These are phyloP conservation scores for Colletotrichum sp. DNA, from an alignment of 2,329 filamentous ascomycete species.

Conservation along the genomic window DNA sequence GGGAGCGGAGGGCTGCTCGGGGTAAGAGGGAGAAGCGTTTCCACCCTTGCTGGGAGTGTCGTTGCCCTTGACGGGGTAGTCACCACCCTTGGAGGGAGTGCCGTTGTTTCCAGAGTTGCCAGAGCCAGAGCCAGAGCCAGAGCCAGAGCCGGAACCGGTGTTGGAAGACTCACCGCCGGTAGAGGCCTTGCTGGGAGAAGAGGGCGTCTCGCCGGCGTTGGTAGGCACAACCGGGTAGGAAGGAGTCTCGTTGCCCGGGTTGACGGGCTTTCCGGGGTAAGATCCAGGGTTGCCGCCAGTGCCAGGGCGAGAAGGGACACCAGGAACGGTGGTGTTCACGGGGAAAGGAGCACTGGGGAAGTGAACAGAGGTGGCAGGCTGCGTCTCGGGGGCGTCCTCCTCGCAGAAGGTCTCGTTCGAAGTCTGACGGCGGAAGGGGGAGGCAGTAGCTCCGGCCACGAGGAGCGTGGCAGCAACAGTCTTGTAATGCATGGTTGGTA, in stretches of 20 bases:
- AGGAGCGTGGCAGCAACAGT: conserved; percentile 14
- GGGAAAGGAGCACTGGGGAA: background rate
- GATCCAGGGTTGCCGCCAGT: background rate
- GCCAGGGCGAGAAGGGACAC: conserved; percentile 2
- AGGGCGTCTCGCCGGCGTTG: background rate
- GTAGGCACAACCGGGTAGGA: background rate
- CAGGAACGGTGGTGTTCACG: conserved; percentile 11
- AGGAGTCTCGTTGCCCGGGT: background rate
- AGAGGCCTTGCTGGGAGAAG: background rate
- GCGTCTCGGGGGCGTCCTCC: background rate
- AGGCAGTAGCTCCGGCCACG: conserved; percentile 18
- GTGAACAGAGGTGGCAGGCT: background rate
- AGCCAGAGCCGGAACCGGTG: background rate
- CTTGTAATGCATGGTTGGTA: conserved; percentile 15
- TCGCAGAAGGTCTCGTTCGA: conserved; percentile 19
- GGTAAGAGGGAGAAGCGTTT: background rate
- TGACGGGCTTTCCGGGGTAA: background rate
- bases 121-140: background rate
- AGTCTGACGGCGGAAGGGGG: conserved; percentile 10
- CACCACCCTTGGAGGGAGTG: background rate
- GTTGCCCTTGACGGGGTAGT: background rate
- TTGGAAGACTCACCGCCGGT: background rate
- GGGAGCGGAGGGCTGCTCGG: background rate
- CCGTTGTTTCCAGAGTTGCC: background rate
- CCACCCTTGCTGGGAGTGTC: background rate